phyloP scores from a whole-genome alignment of 2,329 filamentous ascomycete genomes.

The Scytalidium sp. region DNA sequence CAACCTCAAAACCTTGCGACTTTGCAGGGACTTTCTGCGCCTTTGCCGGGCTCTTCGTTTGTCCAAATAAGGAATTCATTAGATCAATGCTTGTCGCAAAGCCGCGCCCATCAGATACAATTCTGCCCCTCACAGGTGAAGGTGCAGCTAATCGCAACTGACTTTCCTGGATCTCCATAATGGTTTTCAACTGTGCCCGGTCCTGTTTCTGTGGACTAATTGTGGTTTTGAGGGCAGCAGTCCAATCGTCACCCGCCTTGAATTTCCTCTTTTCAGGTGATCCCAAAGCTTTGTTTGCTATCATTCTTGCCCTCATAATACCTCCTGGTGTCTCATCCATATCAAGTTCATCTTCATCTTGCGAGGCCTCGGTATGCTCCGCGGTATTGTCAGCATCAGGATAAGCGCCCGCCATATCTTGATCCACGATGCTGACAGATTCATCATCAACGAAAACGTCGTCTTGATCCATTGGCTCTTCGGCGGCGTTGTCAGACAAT shows the following conservation, averaged over 20 bases:
- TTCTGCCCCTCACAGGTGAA: slow-evolving; percentile 32
- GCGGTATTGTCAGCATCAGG: slow-evolving; percentile 70
- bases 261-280: slow-evolving; percentile 59
- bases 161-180: slow-evolving; percentile 31
- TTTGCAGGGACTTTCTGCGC: slow-evolving; percentile 53
- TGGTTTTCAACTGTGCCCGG: slow-evolving; percentile 64
- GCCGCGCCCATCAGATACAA: slow-evolving; percentile 47
- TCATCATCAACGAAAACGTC: slow-evolving; percentile 68
- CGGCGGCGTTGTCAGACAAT: slow-evolving; percentile 52
- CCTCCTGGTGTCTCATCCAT: slow-evolving; percentile 55
- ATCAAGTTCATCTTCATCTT: slow-evolving; percentile 39
- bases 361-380: slow-evolving; percentile 63
- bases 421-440: slow-evolving; percentile 70
- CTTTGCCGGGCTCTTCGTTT: slow-evolving; percentile 57
- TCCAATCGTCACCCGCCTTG: slow-evolving; percentile 76
- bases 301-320: slow-evolving; percentile 61
- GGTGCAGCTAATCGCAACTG: slow-evolving; percentile 45
- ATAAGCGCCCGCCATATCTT: slow-evolving; percentile 77
- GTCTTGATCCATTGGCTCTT: slow-evolving; percentile 59
- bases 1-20: slow-evolving; percentile 83
- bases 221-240: slow-evolving; percentile 88
- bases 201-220: slow-evolving; percentile 93
- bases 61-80: slow-evolving; percentile 91
- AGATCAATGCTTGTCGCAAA: slow-evolving; percentile 90
- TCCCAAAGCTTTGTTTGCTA: slow-evolving; percentile 57